Evolutionary conservation across 78 protist genomes (phyloP).

Genomic region (Planoprotostelium fungivorum): DNA sequence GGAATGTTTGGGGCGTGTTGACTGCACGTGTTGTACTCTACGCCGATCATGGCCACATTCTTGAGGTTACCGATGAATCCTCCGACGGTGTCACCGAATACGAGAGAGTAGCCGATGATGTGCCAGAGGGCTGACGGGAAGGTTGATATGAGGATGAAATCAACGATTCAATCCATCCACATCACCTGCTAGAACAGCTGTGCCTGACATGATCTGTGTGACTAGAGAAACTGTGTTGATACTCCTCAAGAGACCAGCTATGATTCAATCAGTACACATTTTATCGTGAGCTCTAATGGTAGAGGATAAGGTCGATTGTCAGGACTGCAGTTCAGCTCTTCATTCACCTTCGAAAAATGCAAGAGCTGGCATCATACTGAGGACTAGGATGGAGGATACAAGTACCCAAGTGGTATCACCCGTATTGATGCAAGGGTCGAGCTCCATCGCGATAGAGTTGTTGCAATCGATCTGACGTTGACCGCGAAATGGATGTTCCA

Average conservation of each 20-base stretch:
- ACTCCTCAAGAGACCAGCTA: slow-evolving; percentile 49
- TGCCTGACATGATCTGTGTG: slow-evolving; percentile 34
- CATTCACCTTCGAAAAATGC: slow-evolving; percentile 80
- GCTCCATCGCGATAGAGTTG: too few species aligned
- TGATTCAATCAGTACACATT: neutral
- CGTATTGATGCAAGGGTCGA: slow-evolving; percentile 10
- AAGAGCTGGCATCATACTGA: slow-evolving; percentile 81
- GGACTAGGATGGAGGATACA: slow-evolving; percentile 45
- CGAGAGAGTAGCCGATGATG: neutral
- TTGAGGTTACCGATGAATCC: slow-evolving; percentile 64
- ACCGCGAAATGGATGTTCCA: too few species aligned
- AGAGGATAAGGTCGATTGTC: too few species aligned
- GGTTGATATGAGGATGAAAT: slow-evolving; percentile 32
- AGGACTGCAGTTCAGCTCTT: too few species aligned
- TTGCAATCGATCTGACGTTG: too few species aligned
- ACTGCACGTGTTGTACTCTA: slow-evolving; percentile 26
- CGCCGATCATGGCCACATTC: slow-evolving; percentile 27
- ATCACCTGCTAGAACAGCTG: neutral
- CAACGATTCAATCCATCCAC: slow-evolving; percentile 23
- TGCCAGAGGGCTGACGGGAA: neutral
- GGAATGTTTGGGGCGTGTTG: slow-evolving; percentile 55
- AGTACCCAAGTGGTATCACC: slow-evolving; percentile 69
- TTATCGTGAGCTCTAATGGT: too few species aligned
- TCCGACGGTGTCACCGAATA: neutral
- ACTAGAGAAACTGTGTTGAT: slow-evolving; percentile 44